Evolutionary conservation across 208 protist species (phyloP).

Genomic region (Strigomonas culicis): DNA sequence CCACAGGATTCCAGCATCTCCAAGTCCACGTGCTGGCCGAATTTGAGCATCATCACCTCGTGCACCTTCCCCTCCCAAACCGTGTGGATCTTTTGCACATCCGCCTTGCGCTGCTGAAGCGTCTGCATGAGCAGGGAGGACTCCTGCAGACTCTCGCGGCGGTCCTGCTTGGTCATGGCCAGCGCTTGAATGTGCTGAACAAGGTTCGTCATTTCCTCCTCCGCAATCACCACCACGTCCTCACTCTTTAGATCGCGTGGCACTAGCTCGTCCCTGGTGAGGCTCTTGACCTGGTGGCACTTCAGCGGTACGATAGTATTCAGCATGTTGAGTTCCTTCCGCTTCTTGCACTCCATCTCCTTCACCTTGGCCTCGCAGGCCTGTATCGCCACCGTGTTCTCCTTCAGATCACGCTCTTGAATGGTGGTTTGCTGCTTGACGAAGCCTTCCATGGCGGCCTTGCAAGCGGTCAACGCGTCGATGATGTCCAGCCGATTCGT

Average conservation of each 20-base stretch:
- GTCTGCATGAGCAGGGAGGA: slow-evolving; percentile 60
- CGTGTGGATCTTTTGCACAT: slow-evolving; percentile 54
- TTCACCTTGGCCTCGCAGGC: slow-evolving; percentile 80
- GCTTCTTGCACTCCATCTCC: slow-evolving; percentile 92
- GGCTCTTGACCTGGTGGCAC: slow-evolving; percentile 78
- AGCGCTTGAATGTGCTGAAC: slow-evolving; percentile 72
- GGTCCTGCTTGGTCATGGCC: slow-evolving; percentile 62
- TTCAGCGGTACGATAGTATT: slow-evolving; percentile 87
- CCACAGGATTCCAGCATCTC: slow-evolving; percentile 88
- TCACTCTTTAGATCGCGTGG: slow-evolving; percentile 43
- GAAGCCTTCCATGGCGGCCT: slow-evolving; percentile 24
- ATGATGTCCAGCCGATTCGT: slow-evolving; percentile 89
- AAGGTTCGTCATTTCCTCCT: slow-evolving; percentile 61
- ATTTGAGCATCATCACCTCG: slow-evolving; percentile 95
- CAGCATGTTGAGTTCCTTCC: slow-evolving; percentile 94
- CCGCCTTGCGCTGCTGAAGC: slow-evolving; percentile 64
- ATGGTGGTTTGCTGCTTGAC: slow-evolving; percentile 33
- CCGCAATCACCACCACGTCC: slow-evolving; percentile 77
- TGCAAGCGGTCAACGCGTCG: slow-evolving; percentile 77
- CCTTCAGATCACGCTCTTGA: slow-evolving; percentile 69
- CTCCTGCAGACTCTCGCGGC: slow-evolving; percentile 40
- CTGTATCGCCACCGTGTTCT: slow-evolving; percentile 24
- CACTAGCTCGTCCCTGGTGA: slow-evolving; percentile 31
- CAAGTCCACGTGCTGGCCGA: slow-evolving; percentile 92
- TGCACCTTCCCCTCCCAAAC: slow-evolving; percentile 86